Base-by-base conservation (phyloP, 305 asterid genomes). In the Fraxinus baroniana region DNA sequence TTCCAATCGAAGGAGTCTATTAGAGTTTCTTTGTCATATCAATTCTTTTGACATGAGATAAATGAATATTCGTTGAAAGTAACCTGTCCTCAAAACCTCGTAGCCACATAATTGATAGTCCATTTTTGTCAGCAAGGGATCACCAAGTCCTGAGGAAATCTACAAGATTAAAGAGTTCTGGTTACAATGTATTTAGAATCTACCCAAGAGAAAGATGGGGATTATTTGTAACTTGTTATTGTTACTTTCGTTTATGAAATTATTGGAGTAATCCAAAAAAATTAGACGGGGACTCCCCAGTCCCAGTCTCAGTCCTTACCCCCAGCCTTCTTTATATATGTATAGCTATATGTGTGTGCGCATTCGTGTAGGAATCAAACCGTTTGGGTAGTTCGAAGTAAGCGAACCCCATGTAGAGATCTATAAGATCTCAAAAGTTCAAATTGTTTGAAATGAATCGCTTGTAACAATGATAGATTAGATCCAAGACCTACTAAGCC, bases 1-100 rank as follows among this genome's bases (percentile, higher is more conserved):
- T 60, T 44, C 70, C 46, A 52, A 80, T 24, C 37, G 74, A 76
- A 81, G 70, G 68, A 83, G 6, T 26, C 41, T 36, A 46, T 22
- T 57, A 57, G 3, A 12, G 7, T 28, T 64, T 9, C 12, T 64
- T 7, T 24, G n/a, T 24, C 7, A 6, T 26, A 26, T 26, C 73
- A 26, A 66, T 66, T 66, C 73, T 22, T 64, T 26, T 66, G 36
- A 66, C 36, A 26, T 57, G 68, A 57, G 68, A 57, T n/a, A 57
- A 18, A 17, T 52, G 62, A 6, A 49, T 49, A 49, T 49, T 17
- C 22, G 62, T 15, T 49, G 62, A 49, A 49, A 49, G 22, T 49
- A 49, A 15, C 26, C 26, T 55, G 66, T 18, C 10, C 12, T 6
- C 1, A 55, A 2, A 55, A 55, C 10, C 7, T 55, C 26, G 26